Percentiles rank a stretch among this genome's conserved stretches.
phyloP scores from a whole-genome alignment of 371 early-diverging fungal species.

The Cokeromyces recurvatus region DNA sequence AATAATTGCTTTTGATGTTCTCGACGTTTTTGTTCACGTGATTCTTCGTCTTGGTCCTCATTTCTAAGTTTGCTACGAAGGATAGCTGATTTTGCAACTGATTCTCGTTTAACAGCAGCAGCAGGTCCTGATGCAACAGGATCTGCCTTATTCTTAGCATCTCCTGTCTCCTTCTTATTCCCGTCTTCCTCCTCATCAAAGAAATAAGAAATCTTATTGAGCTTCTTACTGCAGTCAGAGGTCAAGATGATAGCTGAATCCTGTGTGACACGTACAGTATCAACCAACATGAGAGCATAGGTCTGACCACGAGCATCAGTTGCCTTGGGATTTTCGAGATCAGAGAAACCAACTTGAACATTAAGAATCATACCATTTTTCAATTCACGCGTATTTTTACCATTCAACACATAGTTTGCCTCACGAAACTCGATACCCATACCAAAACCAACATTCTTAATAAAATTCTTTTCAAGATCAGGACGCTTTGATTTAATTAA shows the following conservation, averaged over 20 bases:
- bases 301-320: constrained; percentile 61
- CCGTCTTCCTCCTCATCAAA: constrained; percentile 66
- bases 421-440: constrained; percentile 97
- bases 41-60: constrained; percentile 79
- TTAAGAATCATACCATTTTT: constrained; percentile 84
- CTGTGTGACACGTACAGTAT: constrained; percentile 74
- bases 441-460: constrained; percentile 86
- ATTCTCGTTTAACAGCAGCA: constrained; percentile 7
- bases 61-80: constrained; percentile 84
- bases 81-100: constrained; percentile 66
- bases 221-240: constrained; percentile 61
- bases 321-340: constrained; percentile 71
- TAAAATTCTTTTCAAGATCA: constrained; percentile 79
- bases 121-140: constrained; percentile 15
- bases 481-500: constrained; percentile 76
- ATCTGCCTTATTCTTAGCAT: constrained; percentile 13
- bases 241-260: constrained; percentile 68
- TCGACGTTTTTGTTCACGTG: constrained; percentile 71
- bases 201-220: constrained; percentile 75
- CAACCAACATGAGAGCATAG: constrained; percentile 81
- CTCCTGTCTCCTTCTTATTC: constrained; percentile 32
- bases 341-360: constrained; percentile 82
- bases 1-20: constrained; percentile 89
- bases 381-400: constrained; percentile 67
- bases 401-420: constrained; percentile 64